These are phyloP conservation scores for Verticillium nubilum DNA, from an alignment of 2,329 filamentous ascomycete genomes.

Conservation along the genomic window DNA sequence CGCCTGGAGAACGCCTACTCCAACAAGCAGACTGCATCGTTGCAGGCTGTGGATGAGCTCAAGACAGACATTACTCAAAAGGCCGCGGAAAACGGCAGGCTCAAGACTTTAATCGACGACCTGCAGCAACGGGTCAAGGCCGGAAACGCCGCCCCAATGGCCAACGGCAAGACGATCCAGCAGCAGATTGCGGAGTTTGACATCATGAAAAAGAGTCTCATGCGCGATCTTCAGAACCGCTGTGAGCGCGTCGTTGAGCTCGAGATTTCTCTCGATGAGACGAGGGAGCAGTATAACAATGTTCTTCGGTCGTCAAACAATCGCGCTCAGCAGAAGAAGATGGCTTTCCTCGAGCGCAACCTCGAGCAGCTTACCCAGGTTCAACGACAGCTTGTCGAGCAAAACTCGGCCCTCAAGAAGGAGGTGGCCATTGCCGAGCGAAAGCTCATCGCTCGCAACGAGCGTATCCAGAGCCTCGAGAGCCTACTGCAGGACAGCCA, in stretches of 20 bases:
- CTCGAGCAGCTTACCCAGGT: constrained; percentile 96
- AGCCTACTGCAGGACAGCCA: constrained; percentile 91
- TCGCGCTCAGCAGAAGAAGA: constrained; percentile 99
- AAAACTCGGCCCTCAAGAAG: constrained; percentile 96
- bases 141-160: constrained; percentile 51
- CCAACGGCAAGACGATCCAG: constrained; percentile 85
- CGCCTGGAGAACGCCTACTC: constrained; percentile 72
- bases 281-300: constrained; percentile 98
- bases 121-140: constrained; percentile 70
- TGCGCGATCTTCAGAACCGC: constrained; percentile 97
- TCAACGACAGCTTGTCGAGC: constrained; percentile 94
- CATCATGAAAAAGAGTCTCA: constrained; percentile 99
- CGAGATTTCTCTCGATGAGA: constrained; percentile 95
- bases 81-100: constrained; percentile 73
- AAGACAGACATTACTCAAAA: constrained; percentile 72
- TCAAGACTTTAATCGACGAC: constrained; percentile 76
- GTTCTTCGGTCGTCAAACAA: constrained; percentile 96
- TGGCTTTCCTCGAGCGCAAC: constrained; percentile 98
- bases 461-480: constrained; percentile 93
- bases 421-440: constrained; percentile 98
- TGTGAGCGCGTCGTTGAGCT: constrained; percentile 97
- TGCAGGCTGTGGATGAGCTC: constrained; percentile 69
- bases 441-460: constrained; percentile 92
- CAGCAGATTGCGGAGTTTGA: constrained; percentile 99
- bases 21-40: constrained; percentile 67